phyloP scores from a whole-genome alignment of 345 rosid species.

The Conringia planisiliqua region DNA sequence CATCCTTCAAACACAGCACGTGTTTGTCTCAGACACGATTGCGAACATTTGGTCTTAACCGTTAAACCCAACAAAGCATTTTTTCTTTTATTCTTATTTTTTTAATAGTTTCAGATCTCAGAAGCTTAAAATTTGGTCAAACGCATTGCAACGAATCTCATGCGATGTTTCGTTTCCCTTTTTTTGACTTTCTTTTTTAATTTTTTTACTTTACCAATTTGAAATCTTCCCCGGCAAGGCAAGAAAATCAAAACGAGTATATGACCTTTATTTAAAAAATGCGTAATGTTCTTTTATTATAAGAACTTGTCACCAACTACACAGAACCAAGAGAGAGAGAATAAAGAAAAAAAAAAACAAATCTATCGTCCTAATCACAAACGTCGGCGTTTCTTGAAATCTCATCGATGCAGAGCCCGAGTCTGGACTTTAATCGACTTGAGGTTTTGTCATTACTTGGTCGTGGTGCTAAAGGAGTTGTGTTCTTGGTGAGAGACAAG shows the following conservation, averaged over 20 bases:
- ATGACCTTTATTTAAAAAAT: not conserved
- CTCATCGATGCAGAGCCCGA: conserved; percentile 3
- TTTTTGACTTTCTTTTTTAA: not conserved
- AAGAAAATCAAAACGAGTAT: not conserved
- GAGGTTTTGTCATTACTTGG: conserved; percentile 62
- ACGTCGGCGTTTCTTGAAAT: not conserved
- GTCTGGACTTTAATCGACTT: conserved; percentile 41
- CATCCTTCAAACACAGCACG: not conserved
- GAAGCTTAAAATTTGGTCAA: conserved; percentile 8
- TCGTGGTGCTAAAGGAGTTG: conserved; percentile 91
- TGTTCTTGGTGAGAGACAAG: conserved; percentile 52
- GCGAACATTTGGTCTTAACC: not conserved
- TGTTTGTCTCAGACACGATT: conserved; percentile 13
- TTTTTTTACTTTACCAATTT: not conserved
- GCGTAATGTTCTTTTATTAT: not conserved
- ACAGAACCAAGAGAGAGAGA: not conserved
- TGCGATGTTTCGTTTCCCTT: not conserved
- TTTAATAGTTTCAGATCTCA: not conserved
- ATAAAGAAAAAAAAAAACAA: not conserved
- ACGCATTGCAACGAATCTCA: conserved; percentile 15
- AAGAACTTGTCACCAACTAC: not conserved
- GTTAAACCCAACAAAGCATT: not conserved
- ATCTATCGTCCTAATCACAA: not conserved
- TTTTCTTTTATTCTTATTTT: not conserved
- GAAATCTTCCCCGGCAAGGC: conserved; percentile 32